These are phyloP conservation scores for Meira nashicola DNA, from an alignment of 1,284 basidiomycete species.

Conservation along the genomic window DNA sequence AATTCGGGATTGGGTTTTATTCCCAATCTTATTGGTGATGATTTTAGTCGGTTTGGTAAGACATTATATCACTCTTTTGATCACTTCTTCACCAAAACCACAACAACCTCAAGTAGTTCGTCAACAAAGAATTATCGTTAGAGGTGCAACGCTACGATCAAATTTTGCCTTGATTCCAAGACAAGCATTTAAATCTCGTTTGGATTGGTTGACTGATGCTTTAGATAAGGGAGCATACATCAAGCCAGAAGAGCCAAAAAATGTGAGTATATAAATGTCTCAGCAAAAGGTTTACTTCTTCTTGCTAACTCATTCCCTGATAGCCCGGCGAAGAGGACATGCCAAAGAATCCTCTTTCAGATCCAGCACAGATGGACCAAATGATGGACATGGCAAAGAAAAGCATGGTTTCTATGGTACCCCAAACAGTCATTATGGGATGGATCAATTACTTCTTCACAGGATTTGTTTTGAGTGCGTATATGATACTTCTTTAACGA, in stretches of 20 bases:
- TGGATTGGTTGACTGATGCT: conserved; percentile 32
- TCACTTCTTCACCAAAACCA: conserved; percentile 80
- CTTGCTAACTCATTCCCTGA: neutral
- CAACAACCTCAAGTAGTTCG: conserved; percentile 71
- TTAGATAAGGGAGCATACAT: conserved; percentile 43
- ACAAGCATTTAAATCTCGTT: conserved; percentile 30
- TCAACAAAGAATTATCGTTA: conserved; percentile 66
- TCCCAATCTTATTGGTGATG: conserved; percentile 97
- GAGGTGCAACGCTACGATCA: conserved; percentile 31
- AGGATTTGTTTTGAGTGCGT: conserved; percentile 86
- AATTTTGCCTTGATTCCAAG: conserved; percentile 43
- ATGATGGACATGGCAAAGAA: conserved; percentile 99
- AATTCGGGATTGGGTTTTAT: conserved; percentile 65
- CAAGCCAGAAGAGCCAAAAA: conserved; percentile 23
- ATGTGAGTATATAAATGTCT: neutral
- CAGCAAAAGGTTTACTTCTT: too few relatives aligned
- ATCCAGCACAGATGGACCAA: conserved; percentile 87
- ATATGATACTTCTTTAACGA: neutral
- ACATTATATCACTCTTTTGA: conserved; percentile 83
- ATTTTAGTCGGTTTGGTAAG: conserved; percentile 89
- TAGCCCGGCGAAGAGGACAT: conserved; percentile 46
- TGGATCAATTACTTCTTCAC: conserved; percentile 99
- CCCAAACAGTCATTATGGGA: conserved; percentile 90
- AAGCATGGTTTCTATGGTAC: conserved; percentile 70
- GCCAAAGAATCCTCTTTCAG: conserved; percentile 63